Percentiles rank a stretch among this genome's conserved stretches.
Conservation (phyloP, 305 asterid genomes). For the Rubia balearica region DNA sequence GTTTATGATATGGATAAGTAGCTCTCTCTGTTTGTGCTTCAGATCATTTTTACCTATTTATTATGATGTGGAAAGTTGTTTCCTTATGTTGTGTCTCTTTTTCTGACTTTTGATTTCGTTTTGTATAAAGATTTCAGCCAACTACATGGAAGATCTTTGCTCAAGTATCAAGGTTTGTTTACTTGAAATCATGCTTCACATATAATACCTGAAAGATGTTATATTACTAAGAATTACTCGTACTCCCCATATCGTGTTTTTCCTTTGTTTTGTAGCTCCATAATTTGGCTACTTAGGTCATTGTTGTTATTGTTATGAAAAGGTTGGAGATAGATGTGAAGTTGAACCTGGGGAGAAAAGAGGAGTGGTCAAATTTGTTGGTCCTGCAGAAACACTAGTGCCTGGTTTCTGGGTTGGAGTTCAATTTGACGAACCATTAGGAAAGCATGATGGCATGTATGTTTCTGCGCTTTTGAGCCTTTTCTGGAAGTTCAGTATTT, state of each 20-base stretch:
- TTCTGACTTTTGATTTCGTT: constrained; percentile 16
- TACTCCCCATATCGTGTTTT: neutral
- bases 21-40: neutral
- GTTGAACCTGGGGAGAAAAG: constrained; percentile 90
- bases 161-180: constrained; percentile 62
- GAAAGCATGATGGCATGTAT: constrained; percentile 93
- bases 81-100: neutral
- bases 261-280: neutral
- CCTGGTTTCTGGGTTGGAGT: constrained; percentile 95
- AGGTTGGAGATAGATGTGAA: constrained; percentile 93
- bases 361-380: constrained; percentile 76
- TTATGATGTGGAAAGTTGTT: neutral
- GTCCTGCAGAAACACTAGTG: constrained; percentile 74
- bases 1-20: neutral
- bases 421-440: constrained; percentile 87
- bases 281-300: neutral
- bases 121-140: constrained; percentile 46
- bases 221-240: neutral
- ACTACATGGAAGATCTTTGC: constrained; percentile 70
- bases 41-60: neutral
- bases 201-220: neutral
- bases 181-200: constrained; percentile 5
- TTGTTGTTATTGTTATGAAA: constrained; percentile 16
- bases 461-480: neutral
- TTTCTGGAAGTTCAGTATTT: neutral